Evolutionary conservation across 495 filamentous ascomycete species (phyloP).

Genomic region (Acidomyces sp.): DNA sequence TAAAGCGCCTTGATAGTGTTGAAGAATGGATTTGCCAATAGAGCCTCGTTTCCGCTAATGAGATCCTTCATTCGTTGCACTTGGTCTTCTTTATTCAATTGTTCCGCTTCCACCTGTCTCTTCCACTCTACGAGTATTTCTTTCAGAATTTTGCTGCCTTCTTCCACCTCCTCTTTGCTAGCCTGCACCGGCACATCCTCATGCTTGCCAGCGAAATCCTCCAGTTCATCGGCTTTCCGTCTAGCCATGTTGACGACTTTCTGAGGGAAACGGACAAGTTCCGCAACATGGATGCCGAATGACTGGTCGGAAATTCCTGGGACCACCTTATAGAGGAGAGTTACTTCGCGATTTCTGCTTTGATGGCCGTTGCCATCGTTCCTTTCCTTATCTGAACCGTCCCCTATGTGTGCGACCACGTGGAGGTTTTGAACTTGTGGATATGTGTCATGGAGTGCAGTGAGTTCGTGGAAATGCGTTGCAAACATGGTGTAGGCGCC

Average conservation of each 20-base stretch:
- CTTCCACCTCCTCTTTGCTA: conserved; percentile 74
- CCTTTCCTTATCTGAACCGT: conserved; percentile 23
- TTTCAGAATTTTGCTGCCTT: conserved; percentile 79
- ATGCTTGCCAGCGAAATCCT: conserved; percentile 76
- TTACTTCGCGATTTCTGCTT: conserved; percentile 68
- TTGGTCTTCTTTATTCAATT: conserved; percentile 64
- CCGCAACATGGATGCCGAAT: conserved; percentile 96
- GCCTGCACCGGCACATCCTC: conserved; percentile 44
- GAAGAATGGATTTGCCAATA: conserved; percentile 80
- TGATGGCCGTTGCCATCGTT: conserved; percentile 24
- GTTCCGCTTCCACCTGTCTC: conserved; percentile 52
- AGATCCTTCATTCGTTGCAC: conserved; percentile 65
- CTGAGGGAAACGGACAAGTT: conserved; percentile 91
- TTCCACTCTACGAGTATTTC: conserved; percentile 82
- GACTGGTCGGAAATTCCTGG: conserved; percentile 92
- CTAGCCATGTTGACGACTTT: conserved; percentile 99
- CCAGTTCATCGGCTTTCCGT: conserved; percentile 92
- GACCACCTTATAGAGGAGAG: conserved; percentile 89
- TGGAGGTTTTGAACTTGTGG: conserved; percentile 84
- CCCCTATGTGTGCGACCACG: conserved; percentile 86
- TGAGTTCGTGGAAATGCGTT: conserved; percentile 97
- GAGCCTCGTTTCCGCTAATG: conserved; percentile 53
- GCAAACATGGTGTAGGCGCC: conserved; percentile 88
- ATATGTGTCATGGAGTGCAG: conserved; percentile 71
- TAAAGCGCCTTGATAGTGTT: conserved; percentile 71